Conservation (phyloP, 2,329 filamentous ascomycete genomes). For the Aspergillus sp. region DNA sequence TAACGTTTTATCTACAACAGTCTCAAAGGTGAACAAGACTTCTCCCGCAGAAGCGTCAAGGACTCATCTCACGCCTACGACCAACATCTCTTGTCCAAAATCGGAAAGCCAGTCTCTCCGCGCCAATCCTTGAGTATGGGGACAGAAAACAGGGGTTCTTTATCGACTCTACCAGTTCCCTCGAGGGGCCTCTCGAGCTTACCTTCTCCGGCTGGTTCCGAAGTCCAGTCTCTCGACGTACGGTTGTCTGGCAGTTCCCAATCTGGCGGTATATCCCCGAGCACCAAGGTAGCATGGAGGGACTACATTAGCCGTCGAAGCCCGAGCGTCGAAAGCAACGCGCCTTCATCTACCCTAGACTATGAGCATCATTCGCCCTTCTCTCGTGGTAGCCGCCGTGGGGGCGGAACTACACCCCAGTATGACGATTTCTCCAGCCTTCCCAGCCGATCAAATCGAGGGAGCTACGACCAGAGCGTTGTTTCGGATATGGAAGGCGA, state of each 20-base stretch:
- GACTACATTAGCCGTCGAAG: constrained; percentile 44
- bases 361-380: constrained; percentile 40
- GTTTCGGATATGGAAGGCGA: constrained; percentile 52
- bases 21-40: constrained; percentile 59
- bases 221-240: constrained; percentile 33
- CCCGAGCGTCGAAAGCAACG: constrained; percentile 45
- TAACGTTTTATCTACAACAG: constrained; percentile 33
- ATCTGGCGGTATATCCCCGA: constrained; percentile 43
- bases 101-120: constrained; percentile 59
- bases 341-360: constrained; percentile 40
- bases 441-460: constrained; percentile 54
- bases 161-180: constrained; percentile 35
- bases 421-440: constrained; percentile 53
- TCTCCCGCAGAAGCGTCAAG: constrained; percentile 58
- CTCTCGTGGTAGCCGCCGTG: constrained; percentile 42
- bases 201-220: constrained; percentile 32
- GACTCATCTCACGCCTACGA: constrained; percentile 63
- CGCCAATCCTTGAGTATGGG: constrained; percentile 39
- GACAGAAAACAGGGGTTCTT: constrained; percentile 29
- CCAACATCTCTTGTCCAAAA: constrained; percentile 61
- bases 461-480: constrained; percentile 62
- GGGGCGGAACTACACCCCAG: constrained; percentile 49
- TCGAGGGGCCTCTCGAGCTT: constrained; percentile 32
- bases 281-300: constrained; percentile 40
- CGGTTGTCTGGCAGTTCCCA: constrained; percentile 42